Conservation (phyloP, 306 rosid species). For the Quercus mongolica region DNA sequence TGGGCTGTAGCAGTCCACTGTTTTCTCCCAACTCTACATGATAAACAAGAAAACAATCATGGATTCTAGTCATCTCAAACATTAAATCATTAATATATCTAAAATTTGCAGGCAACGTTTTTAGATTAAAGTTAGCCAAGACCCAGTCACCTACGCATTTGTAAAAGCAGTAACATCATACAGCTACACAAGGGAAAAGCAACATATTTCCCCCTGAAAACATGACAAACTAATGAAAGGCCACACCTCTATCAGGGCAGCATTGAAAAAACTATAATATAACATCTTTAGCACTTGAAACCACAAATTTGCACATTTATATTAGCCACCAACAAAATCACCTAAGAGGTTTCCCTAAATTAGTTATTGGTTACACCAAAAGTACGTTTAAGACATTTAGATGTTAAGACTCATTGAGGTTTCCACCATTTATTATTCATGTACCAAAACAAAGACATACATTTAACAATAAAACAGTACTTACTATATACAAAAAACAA, state of each 20-base stretch:
- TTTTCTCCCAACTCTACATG: slow-evolving; percentile 94
- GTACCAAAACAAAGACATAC: neutral
- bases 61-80: slow-evolving; percentile 1
- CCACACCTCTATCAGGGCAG: neutral
- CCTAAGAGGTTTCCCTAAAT: neutral
- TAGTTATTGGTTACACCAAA: neutral
- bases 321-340: neutral
- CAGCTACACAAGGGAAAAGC: neutral
- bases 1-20: slow-evolving; percentile 96
- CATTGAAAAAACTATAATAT: neutral
- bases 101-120: neutral
- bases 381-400: neutral
- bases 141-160: too few relatives aligned
- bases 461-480: neutral
- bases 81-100: neutral
- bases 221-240: slow-evolving; percentile 2
- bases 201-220: neutral
- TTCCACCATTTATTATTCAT: neutral
- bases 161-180: neutral
- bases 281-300: neutral
- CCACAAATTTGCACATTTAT: neutral
- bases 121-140: neutral
- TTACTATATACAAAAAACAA: neutral
- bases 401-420: neutral
- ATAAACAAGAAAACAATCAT: slow-evolving; percentile 8